These are phyloP conservation scores for Blastocystis hominis DNA, from an alignment of 352 stramenopile genomes.

Conservation along the genomic window DNA sequence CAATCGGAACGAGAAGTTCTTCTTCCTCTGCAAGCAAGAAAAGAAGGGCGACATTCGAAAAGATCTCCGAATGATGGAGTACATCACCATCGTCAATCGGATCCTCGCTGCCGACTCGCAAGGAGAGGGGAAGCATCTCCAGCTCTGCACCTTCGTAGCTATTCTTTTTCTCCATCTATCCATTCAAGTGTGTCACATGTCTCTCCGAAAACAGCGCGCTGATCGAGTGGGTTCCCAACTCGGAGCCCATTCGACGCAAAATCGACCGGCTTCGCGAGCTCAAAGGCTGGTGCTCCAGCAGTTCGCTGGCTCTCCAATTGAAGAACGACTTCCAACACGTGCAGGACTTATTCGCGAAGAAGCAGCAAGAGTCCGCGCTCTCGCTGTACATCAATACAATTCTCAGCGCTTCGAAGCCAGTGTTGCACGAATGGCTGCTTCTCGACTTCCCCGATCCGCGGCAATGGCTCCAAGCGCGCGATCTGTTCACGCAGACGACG, in stretches of 20 bases:
- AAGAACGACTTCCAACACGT: neutral
- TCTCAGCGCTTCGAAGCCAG: slow-evolving; percentile 79
- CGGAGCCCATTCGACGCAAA: slow-evolving; percentile 71
- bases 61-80: slow-evolving; percentile 97
- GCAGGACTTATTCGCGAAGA: neutral
- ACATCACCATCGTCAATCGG: slow-evolving; percentile 97
- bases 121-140: slow-evolving; percentile 77
- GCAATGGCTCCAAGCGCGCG: slow-evolving; percentile 88
- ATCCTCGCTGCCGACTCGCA: slow-evolving; percentile 82
- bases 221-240: slow-evolving; percentile 98
- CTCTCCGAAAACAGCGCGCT: slow-evolving; percentile 97
- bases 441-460: slow-evolving; percentile 92
- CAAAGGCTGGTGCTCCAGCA: neutral
- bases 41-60: slow-evolving; percentile 96
- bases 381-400: slow-evolving; percentile 72
- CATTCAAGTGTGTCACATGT: slow-evolving; percentile 76
- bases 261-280: neutral
- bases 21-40: slow-evolving; percentile 88
- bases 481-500: slow-evolving; percentile 69
- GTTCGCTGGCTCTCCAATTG: neutral
- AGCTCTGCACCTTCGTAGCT: slow-evolving; percentile 79
- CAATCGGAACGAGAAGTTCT: slow-evolving; percentile 68
- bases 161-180: neutral
- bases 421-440: slow-evolving; percentile 97
- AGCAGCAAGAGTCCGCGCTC: slow-evolving; percentile 64